These are phyloP conservation scores for Vararia minispora DNA, from an alignment of 768 basidiomycete species.

Conservation along the genomic window DNA sequence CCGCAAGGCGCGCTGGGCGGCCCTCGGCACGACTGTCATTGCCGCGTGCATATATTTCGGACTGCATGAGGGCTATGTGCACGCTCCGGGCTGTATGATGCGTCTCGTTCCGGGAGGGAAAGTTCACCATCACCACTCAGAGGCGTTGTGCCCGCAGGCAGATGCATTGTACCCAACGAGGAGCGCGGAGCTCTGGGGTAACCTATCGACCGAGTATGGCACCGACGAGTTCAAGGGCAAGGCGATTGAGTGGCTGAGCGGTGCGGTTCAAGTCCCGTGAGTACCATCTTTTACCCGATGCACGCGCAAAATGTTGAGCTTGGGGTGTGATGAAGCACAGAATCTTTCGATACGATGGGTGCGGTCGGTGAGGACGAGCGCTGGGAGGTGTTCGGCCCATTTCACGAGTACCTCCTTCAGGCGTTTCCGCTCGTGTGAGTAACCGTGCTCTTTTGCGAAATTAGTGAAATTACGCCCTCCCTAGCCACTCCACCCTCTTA, in stretches of 20 bases:
- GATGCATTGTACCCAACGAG: conserved; percentile 20
- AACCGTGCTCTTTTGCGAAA: not conserved
- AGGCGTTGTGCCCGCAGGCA: conserved; percentile 18
- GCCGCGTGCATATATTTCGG: too few species aligned
- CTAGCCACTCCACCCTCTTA: conserved; percentile 36
- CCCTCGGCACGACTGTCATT: too few species aligned
- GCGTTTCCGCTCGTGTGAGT: conserved; percentile 55
- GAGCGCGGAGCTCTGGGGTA: conserved; percentile 22
- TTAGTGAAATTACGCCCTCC: not conserved
- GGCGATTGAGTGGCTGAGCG: conserved; percentile 27
- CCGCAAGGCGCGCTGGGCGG: too few species aligned
- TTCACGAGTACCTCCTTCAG: conserved; percentile 29
- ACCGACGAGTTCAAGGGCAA: conserved; percentile 24
- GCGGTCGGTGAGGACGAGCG: conserved; percentile 37
- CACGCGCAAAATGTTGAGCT: not conserved
- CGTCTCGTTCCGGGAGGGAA: too few species aligned
- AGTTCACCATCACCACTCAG: too few species aligned
- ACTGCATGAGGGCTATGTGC: too few species aligned
- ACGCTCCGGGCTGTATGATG: too few species aligned
- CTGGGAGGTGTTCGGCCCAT: conserved; percentile 27
- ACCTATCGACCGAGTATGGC: conserved; percentile 19
- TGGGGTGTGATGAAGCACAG: conserved; percentile 27
- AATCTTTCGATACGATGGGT: conserved; percentile 38
- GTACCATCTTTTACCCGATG: conserved; percentile 13
- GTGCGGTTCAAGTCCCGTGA: conserved; percentile 28